A percentile compares a stretch with the other conserved stretches of the same genome.
phyloP scores from a whole-genome alignment of 2,329 filamentous ascomycete species.

The Fusarium annulatum region DNA sequence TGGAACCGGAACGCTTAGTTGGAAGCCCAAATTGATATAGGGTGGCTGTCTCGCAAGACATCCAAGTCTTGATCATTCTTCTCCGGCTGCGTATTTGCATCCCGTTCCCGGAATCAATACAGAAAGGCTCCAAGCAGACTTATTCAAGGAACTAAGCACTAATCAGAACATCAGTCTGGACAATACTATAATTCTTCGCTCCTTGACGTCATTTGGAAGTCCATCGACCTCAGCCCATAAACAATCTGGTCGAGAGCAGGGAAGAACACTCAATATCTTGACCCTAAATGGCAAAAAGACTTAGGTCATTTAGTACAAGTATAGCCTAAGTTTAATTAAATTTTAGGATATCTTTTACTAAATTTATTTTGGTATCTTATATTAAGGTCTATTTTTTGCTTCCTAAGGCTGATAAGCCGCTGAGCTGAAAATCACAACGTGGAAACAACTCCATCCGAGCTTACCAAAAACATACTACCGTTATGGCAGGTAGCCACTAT shows the following conservation, averaged over 20 bases:
- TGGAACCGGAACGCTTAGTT: neutral
- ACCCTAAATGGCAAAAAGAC: too few relatives aligned
- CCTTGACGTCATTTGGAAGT: neutral
- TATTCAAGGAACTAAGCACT: too few relatives aligned
- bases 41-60: neutral
- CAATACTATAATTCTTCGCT: neutral
- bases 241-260: too few relatives aligned
- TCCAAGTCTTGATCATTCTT: neutral
- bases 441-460: neutral
- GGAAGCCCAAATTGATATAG: neutral
- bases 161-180: too few relatives aligned
- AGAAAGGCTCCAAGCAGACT: rapidly evolving
- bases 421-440: neutral
- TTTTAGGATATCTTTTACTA: too few relatives aligned
- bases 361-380: too few relatives aligned
- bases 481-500: neutral
- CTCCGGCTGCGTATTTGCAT: neutral
- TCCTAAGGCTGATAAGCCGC: too few relatives aligned
- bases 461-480: neutral
- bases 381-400: too few relatives aligned
- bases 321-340: too few relatives aligned
- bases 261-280: too few relatives aligned
- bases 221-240: too few relatives aligned
- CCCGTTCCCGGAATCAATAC: neutral
- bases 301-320: too few relatives aligned